These are phyloP conservation scores for Brassica incana DNA, from an alignment of 345 rosid species.

Conservation along the genomic window DNA sequence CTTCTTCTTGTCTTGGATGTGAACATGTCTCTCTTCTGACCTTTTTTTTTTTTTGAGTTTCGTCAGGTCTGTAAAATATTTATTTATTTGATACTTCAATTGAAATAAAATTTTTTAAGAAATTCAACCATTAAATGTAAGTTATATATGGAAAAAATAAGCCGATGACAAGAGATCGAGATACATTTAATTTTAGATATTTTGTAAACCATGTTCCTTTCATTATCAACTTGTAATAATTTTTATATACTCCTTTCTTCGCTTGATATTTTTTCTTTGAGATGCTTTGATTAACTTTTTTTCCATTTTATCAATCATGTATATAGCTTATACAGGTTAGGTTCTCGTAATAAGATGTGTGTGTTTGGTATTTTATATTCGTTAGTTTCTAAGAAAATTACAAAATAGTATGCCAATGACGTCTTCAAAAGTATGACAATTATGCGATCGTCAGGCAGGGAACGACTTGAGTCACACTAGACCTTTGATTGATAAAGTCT, in stretches of 20 bases:
- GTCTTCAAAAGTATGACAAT: not conserved
- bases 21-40: constrained; percentile 19
- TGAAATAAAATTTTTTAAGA: not conserved
- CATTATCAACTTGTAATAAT: constrained; percentile 21
- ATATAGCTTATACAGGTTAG: not conserved
- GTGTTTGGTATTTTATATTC: not conserved
- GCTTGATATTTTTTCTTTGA: not conserved
- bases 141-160: constrained; percentile 4
- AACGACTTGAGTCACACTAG: not conserved
- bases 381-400: not conserved
- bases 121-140: constrained; percentile 25
- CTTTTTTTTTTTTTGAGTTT: constrained; percentile 25
- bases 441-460: constrained; percentile 1
- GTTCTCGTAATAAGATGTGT: constrained; percentile 14
- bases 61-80: constrained; percentile 13
- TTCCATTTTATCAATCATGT: not conserved
- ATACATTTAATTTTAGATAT: not conserved
- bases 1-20: not conserved
- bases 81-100: not conserved
- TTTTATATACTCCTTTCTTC: not conserved
- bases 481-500: not conserved
- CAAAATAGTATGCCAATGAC: constrained; percentile 13
- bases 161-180: constrained; percentile 4
- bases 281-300: no score
- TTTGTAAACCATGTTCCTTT: constrained; percentile 28